Evolutionary conservation across 1,139 yeast species (phyloP), one percentile per base, ranked within the genome.

Genomic region (Yamadazyma mexicana): DNA sequence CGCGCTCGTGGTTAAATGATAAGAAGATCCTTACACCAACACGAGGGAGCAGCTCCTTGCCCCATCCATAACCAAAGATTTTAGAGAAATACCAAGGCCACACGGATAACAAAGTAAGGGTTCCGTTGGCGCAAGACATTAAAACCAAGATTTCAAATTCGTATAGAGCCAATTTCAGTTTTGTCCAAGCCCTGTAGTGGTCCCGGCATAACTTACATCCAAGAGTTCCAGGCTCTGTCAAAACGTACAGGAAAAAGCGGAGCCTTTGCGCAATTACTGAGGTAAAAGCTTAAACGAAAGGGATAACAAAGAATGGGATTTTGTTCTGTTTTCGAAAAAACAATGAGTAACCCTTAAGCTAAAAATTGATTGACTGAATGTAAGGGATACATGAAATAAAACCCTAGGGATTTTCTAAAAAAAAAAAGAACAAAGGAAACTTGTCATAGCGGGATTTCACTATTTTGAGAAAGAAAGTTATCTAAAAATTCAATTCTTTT

Each of bases 381-480:
- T 16, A 28, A 28, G 31, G 31, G 20, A 28, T 28, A 28, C 31
- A 28, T 14, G 17, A 7, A 28, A 28, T 8, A 28, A 28, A 15
- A 18, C 31, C 31, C 17, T 24, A 24, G n/a, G 14, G 31, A 8
- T 9, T 24, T 9, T 24, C n/a, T n/a, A n/a, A n/a, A n/a, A n/a
- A n/a, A n/a, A n/a, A n/a, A n/a, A 24, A 11, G 11, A 28, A 16
- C 31, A 28, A 28, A 17, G 11, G 11, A 28, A 28, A 14, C 31
- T 15, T 28, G 18, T 17, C 9, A 3, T 28, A 28, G 4, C 31
- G 12, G 31, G 31, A 28, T 28, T 28, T 16, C 20, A 16, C 31
- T 28, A 9, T 9, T 28, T 28, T 28, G n/a, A 16, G 31, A 16
- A 28, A 7, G 3, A 5, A 24, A 24, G 6, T 24, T 24, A 24